A percentile compares a stretch with the other conserved stretches of the same genome.
phyloP scores from a whole-genome alignment of 108 stramenopile species.

The Hondaea fermentalgiana region DNA sequence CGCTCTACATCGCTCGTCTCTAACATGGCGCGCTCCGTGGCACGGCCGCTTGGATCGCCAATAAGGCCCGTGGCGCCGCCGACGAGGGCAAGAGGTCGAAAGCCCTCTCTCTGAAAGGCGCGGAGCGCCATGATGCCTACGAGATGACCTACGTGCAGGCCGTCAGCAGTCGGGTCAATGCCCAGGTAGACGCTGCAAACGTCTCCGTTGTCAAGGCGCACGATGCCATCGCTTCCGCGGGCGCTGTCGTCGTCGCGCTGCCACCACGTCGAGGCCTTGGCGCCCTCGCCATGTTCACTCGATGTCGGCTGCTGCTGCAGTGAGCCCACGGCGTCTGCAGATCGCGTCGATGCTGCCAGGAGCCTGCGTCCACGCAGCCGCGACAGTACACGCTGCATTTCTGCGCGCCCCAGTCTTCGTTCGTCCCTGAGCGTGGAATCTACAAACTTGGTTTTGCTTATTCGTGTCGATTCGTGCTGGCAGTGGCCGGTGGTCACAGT shows the following conservation, averaged over 20 bases:
- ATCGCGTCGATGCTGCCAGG: neutral
- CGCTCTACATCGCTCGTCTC: constrained; percentile 64
- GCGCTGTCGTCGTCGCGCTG: neutral
- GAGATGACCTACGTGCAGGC: constrained; percentile 89
- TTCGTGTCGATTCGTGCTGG: no score
- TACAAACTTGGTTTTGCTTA: no score
- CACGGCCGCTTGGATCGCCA: constrained; percentile 96
- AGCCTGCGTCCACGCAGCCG: neutral
- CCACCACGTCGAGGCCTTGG: neutral
- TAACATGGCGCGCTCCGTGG: constrained; percentile 74
- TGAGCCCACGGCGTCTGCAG: neutral
- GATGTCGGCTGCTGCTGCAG: no score
- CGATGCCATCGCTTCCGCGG: neutral
- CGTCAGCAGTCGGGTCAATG: constrained; percentile 94
- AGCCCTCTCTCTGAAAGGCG: constrained; percentile 75
- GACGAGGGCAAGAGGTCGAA: constrained; percentile 77
- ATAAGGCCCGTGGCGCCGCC: constrained; percentile 92
- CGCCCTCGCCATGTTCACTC: no score
- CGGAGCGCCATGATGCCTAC: constrained; percentile 93
- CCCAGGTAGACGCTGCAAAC: constrained; percentile 64
- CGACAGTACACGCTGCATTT: neutral
- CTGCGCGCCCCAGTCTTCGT: no score
- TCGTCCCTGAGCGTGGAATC: no score
- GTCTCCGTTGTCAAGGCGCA: neutral
- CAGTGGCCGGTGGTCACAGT: no score